A percentile compares a stretch with the other conserved stretches of the same genome.
Conservation (phyloP, 768 basidiomycete genomes). For the Porpolomopsis calyptriformis region DNA sequence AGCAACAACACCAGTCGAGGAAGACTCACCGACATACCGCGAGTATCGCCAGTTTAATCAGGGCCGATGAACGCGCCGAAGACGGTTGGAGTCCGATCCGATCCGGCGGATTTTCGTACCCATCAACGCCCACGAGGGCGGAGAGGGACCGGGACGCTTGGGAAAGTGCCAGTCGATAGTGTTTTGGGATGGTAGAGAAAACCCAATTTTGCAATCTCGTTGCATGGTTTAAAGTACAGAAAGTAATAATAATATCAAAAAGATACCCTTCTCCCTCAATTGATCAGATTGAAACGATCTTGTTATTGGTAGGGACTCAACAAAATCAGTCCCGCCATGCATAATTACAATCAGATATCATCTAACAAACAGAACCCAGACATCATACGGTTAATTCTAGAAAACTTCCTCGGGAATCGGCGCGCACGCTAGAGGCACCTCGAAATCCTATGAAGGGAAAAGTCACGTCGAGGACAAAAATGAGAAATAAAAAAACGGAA, state of each 20-base stretch:
- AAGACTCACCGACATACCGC: slow-evolving; percentile 67
- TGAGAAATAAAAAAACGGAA: not conserved
- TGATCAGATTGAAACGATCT: too few relatives aligned
- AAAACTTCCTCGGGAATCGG: not conserved
- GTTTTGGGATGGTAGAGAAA: too few relatives aligned
- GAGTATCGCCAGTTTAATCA: slow-evolving; percentile 72
- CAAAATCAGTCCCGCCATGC: too few relatives aligned
- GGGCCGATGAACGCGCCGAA: slow-evolving; percentile 67
- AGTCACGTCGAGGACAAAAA: not conserved
- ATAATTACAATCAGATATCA: not conserved
- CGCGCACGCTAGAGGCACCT: slow-evolving; percentile 3
- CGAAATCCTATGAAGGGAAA: not conserved
- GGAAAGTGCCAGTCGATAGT: not conserved
- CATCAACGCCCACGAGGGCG: slow-evolving; percentile 25
- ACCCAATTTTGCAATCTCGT: too few relatives aligned
- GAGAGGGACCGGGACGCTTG: slow-evolving; percentile 6
- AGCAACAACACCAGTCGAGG: slow-evolving; percentile 10
- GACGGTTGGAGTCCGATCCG: slow-evolving; percentile 76
- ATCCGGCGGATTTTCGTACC: slow-evolving; percentile 41
- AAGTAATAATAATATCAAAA: too few relatives aligned
- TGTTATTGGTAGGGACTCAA: too few relatives aligned
- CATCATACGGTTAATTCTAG: not conserved
- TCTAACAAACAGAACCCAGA: too few relatives aligned
- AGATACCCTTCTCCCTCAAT: too few relatives aligned
- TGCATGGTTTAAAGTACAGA: too few relatives aligned